These are phyloP conservation scores for Lumnitzera racemosa DNA, from an alignment of 345 rosid species.

Conservation along the genomic window DNA sequence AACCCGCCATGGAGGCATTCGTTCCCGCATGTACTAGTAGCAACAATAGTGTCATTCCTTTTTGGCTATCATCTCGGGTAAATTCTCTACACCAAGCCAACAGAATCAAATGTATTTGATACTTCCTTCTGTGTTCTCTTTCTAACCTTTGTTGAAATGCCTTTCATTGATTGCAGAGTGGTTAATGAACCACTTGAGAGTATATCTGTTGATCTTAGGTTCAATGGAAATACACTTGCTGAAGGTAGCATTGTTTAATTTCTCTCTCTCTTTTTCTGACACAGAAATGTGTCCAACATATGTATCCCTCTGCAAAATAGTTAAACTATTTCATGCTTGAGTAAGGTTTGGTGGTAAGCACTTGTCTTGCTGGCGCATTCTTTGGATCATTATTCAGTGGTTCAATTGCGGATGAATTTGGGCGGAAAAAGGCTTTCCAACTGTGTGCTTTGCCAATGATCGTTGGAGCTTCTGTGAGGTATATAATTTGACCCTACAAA, in stretches of 20 bases:
- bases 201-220: slow-evolving; percentile 80
- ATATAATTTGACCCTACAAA: not conserved
- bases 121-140: not conserved
- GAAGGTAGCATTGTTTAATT: slow-evolving; percentile 51
- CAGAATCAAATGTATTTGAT: slow-evolving; percentile 2
- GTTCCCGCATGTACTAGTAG: slow-evolving; percentile 76
- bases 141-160: slow-evolving; percentile 1
- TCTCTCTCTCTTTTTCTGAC: not conserved
- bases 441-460: slow-evolving; percentile 85
- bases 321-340: slow-evolving; percentile 5
- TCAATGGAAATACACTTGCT: slow-evolving; percentile 76
- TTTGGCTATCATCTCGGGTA: slow-evolving; percentile 97
- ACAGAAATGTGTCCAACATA: no score
- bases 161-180: slow-evolving; percentile 37
- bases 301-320: not conserved
- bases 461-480: slow-evolving; percentile 83
- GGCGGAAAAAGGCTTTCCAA: slow-evolving; percentile 88
- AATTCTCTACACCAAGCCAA: slow-evolving; percentile 18
- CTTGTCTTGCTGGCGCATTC: slow-evolving; percentile 83
- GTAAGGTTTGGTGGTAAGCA: slow-evolving; percentile 91
- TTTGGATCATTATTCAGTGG: slow-evolving; percentile 84
- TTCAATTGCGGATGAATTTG: slow-evolving; percentile 72
- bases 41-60: slow-evolving; percentile 71
- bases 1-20: slow-evolving; percentile 85
- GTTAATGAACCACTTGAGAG: slow-evolving; percentile 96